Evolutionary conservation across 441 rosid genomes (phyloP), one percentile per base, ranked within the genome.

Genomic region (Omphalea diandra): DNA sequence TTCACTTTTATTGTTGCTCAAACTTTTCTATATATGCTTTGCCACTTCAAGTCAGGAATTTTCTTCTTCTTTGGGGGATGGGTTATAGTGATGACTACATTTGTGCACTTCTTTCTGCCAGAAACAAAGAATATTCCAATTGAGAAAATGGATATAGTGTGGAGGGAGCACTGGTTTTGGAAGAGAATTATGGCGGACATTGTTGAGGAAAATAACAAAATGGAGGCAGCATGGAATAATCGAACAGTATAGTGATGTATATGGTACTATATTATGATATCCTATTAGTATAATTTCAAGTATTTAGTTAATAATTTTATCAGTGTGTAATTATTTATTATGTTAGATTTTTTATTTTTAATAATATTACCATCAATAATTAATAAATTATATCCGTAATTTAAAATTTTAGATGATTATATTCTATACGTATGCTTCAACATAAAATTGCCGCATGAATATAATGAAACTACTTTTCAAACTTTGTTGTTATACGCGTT

Each of bases 131-230:
- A 80, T 65, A 62, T 86, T 29, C 94, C 97, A 1, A 85, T 90
- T 46, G 93, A 88, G 75, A 78, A 81, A 65, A 86, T 88, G 90
- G 77, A 76, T 5, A 71, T 55, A 44, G 86, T 90, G 50, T 88
- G 94, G 97, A 76, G 76, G 65, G 80, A 85, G 65, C 97, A 88
- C 63, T 87, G 93, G 93, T 83, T 85, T 71, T 90, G 97, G 97
- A 80, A 63, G 68, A 84, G 79, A 55, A 73, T 86, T 61, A 84
- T 80, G 15, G 87, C 76, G 24, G 83, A 52, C 20, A 62, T 4
- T 50, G 66, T 61, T 7, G 67, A 75, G 26, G 44, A 58, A 22
- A 33, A 20, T 20, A 29, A 32, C 5, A 70, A 65, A 35, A 33
- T 35, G 7, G 66, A 67, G 67, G 56, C n/a, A 55, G 56, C 64